Percentiles rank a stretch among this genome's conserved stretches.
phyloP scores from a whole-genome alignment of 2,329 filamentous ascomycete species.

The Alternaria burnsii region DNA sequence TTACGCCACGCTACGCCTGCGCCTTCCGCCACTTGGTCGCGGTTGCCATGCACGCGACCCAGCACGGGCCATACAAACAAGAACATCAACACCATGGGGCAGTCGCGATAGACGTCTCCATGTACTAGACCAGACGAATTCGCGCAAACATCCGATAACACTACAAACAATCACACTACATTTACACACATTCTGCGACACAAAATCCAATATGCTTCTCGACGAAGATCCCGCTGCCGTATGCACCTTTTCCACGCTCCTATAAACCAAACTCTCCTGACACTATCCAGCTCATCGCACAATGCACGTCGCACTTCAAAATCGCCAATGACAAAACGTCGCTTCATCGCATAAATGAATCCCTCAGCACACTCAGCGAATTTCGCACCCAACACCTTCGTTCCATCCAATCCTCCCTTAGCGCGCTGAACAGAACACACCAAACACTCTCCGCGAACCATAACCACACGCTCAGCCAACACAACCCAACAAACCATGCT shows the following conservation, averaged over 20 bases:
- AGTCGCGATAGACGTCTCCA: conserved; percentile 24
- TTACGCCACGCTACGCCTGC: conserved; percentile 14
- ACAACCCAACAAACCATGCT: conserved; percentile 82
- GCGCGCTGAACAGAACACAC: conserved; percentile 76
- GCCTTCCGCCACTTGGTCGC: conserved; percentile 19
- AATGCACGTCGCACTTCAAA: conserved; percentile 95
- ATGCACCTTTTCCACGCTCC: conserved; percentile 46
- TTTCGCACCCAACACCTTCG: conserved; percentile 78
- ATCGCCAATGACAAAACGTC: conserved; percentile 86
- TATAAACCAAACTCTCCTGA: conserved; percentile 21
- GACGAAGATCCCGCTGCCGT: conserved; percentile 91
- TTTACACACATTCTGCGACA: conserved; percentile 11
- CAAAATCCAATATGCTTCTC: conserved; percentile 77
- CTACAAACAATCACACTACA: not conserved
- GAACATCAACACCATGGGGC: conserved; percentile 40
- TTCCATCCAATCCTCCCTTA: conserved; percentile 46
- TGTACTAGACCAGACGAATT: not conserved
- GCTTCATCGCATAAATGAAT: conserved; percentile 83
- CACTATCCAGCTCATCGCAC: conserved; percentile 76
- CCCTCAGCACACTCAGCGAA: conserved; percentile 81
- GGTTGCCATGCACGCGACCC: conserved; percentile 41
- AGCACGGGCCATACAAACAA: conserved; percentile 43
- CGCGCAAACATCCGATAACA: not conserved
- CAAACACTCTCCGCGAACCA: conserved; percentile 79
- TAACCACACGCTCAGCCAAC: conserved; percentile 75